These are phyloP conservation scores for Fusarium pseudoanthophilum DNA, from an alignment of 2,329 filamentous ascomycete species.

Conservation along the genomic window DNA sequence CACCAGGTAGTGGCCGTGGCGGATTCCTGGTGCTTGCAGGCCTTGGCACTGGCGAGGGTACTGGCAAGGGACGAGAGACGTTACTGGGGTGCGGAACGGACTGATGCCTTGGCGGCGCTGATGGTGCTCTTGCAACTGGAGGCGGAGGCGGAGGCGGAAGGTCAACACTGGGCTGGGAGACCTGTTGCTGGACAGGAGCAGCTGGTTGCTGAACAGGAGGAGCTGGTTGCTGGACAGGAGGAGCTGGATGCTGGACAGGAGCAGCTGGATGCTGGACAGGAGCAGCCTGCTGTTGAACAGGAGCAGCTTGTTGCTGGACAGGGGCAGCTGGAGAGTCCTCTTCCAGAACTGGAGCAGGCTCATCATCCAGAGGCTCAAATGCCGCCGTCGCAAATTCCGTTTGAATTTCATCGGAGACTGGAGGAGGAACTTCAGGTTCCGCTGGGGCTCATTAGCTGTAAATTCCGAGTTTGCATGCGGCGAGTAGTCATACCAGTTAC, in stretches of 20 bases:
- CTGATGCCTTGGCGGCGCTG: background rate
- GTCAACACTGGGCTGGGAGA: background rate
- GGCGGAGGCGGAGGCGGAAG: background rate
- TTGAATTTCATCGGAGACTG: background rate
- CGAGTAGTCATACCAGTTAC: background rate
- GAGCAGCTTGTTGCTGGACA: background rate
- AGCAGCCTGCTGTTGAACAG: background rate
- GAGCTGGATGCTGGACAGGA: background rate
- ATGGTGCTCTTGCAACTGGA: background rate
- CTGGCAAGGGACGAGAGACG: background rate
- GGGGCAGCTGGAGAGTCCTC: background rate
- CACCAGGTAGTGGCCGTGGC: background rate
- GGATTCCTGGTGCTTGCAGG: background rate
- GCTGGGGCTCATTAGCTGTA: background rate
- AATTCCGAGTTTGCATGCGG: background rate
- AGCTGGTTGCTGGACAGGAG: background rate
- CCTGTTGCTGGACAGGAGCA: background rate
- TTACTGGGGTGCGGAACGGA: background rate
- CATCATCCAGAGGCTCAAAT: background rate
- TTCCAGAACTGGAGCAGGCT: background rate
- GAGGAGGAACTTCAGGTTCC: background rate
- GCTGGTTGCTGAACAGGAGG: background rate
- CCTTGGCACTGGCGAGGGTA: background rate
- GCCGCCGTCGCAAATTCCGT: background rate
- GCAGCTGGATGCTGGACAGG: background rate